Conservation (phyloP, 2,329 filamentous ascomycete genomes). For the Aspergillus tamarii region DNA sequence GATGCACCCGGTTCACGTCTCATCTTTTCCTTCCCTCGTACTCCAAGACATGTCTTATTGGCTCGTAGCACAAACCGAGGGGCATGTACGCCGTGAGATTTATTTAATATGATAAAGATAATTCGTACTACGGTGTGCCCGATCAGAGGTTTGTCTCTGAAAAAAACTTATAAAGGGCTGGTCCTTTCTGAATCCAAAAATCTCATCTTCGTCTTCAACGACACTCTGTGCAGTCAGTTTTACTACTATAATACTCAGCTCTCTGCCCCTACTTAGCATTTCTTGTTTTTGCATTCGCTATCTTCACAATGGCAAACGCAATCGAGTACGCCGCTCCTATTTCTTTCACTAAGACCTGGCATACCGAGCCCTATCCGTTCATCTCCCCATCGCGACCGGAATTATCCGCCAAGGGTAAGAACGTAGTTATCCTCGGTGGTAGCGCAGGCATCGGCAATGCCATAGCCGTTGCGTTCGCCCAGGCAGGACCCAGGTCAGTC, state of each 20-base stretch:
- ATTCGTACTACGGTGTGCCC: neutral
- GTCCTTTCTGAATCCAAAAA: too few relatives aligned
- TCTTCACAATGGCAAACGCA: neutral
- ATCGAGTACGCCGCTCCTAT: slow-evolving; percentile 21
- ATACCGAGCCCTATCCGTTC: slow-evolving; percentile 33
- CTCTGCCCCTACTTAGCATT: neutral
- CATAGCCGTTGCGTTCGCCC: neutral
- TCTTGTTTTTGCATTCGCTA: neutral
- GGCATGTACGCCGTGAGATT: too few relatives aligned
- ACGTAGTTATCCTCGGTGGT: neutral
- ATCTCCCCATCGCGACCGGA: slow-evolving; percentile 33
- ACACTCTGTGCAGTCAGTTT: neutral
- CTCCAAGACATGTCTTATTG: neutral
- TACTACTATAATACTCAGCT: neutral
- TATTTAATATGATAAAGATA: too few relatives aligned
- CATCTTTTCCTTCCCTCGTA: neutral
- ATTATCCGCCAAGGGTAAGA: slow-evolving; percentile 8
- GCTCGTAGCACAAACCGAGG: too few relatives aligned
- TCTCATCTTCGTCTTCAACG: neutral
- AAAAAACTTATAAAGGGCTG: too few relatives aligned
- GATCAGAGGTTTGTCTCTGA: neutral
- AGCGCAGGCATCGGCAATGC: neutral
- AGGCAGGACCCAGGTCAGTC: neutral
- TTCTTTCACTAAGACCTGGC: slow-evolving; percentile 38
- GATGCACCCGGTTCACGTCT: too few relatives aligned